phyloP scores from a whole-genome alignment of 2,329 filamentous ascomycete species.

The Apiospora malaysiana region DNA sequence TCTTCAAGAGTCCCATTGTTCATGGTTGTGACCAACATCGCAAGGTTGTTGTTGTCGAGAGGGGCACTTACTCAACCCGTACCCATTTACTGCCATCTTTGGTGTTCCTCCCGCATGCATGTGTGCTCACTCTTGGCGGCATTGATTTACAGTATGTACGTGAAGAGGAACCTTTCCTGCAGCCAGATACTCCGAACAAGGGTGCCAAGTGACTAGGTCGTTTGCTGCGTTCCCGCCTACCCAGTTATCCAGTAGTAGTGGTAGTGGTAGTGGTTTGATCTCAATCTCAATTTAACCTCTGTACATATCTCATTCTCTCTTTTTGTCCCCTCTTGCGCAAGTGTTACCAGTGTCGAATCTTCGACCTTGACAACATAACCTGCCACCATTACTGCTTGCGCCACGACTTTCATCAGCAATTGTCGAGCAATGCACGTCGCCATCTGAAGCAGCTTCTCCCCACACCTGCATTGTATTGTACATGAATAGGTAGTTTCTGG shows the following conservation, averaged over 20 bases:
- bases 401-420: constrained; percentile 1
- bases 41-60: not conserved
- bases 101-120: not conserved
- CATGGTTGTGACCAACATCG: not conserved
- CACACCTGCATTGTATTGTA: not conserved
- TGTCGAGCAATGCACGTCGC: constrained; percentile 5
- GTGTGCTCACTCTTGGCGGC: not conserved
- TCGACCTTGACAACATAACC: not conserved
- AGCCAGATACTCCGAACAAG: constrained; percentile 1
- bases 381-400: not conserved
- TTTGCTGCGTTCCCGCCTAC: constrained; percentile 16
- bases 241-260: not conserved
- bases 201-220: constrained; percentile 24
- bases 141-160: not conserved
- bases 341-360: constrained; percentile 12
- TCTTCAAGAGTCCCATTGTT: constrained; percentile 1
- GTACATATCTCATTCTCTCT: constrained; percentile 17
- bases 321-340: constrained; percentile 12
- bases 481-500: not conserved
- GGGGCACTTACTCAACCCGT: constrained; percentile 1
- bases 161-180: constrained; percentile 16
- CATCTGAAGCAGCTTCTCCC: not conserved
- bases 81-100: constrained; percentile 12
- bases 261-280: not conserved
- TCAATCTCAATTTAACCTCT: constrained; percentile 10